Base-by-base conservation (phyloP, 1,139 yeast genomes). In the Suhomyces chickasaworum region DNA sequence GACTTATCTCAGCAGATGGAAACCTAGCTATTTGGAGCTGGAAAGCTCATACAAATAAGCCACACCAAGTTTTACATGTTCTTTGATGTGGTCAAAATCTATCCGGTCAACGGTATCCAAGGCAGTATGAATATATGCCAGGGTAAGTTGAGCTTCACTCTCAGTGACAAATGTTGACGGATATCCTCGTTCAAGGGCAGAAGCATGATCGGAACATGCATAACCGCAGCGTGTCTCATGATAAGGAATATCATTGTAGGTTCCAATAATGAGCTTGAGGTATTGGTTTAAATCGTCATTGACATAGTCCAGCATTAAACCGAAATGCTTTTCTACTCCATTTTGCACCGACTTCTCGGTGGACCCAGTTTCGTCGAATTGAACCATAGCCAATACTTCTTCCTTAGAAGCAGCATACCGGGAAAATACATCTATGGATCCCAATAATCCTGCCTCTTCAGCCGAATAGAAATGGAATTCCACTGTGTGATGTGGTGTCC, bases 391-490 rank as follows among this genome's bases (percentile, higher is more conserved):
- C 30, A 84, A 77, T 21, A 91, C 91, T 15, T 75, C 72, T 48
- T 71, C 75, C 34, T 73, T 71, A 2, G 66, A 55, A 10, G 63
- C 58, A 20, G 75, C 65, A 59, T 87, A 87, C 22, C 73, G 67
- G 15, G 79, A 67, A 64, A 88, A 88, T 9, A 91, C 80, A 50
- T 89, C 96, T 53, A 81, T 78, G 3, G 97, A 89, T 0, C 99
- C 99, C 45, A 89, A 72, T 47, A 89, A 72, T 0, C 98, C 98
- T 48, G 89, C 91, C 72, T 91, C 99, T 69, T 91, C 98, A 1
- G 96, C 98, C 34, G 96, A 82, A 66, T 89, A 91, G 75, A 90
- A 93, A 65, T 91, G 98, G 71, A 93, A 90, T 63, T 91, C 96
- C 21, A 91, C 67, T 0, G 96, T 82, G 64, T 89, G 88, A 48